A percentile compares a stretch with the other conserved stretches of the same genome.
phyloP scores from a whole-genome alignment of 2,329 filamentous ascomycete genomes.

The Colletotrichum eleusines region DNA sequence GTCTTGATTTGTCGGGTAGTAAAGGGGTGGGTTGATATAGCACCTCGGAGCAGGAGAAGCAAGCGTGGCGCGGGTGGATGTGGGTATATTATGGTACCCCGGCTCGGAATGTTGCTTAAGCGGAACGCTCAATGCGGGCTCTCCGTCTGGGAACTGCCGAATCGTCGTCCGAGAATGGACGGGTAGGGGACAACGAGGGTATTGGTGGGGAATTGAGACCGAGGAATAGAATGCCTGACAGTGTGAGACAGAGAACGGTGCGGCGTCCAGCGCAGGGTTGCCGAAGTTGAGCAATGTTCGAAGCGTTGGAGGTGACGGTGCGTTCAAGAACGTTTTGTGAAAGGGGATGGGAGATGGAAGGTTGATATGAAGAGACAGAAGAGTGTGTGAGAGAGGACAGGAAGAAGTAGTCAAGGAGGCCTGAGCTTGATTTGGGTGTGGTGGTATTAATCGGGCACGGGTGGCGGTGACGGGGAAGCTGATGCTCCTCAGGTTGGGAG shows the following conservation, averaged over 20 bases:
- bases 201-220: conserved; percentile 20
- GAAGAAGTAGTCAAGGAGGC: conserved; percentile 25
- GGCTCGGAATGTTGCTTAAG: conserved; percentile 37
- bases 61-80: conserved; percentile 34
- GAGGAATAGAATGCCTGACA: conserved; percentile 35
- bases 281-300: conserved; percentile 40
- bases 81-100: conserved; percentile 29
- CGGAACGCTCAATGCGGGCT: conserved; percentile 37
- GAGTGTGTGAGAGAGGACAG: neutral
- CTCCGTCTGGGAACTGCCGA: conserved; percentile 34
- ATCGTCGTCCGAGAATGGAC: conserved; percentile 33
- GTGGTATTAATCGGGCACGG: conserved; percentile 38
- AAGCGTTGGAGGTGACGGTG: conserved; percentile 31
- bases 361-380: conserved; percentile 27
- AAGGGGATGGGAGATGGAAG: conserved; percentile 22
- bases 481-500: neutral
- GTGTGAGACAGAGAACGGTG: conserved; percentile 40
- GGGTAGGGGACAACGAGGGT: conserved; percentile 10
- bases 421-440: conserved; percentile 37
- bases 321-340: conserved; percentile 17
- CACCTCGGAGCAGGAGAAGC: conserved; percentile 28
- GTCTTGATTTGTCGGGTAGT: conserved; percentile 38
- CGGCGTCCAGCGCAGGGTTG: conserved; percentile 42
- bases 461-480: conserved; percentile 32
- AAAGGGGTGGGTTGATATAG: conserved; percentile 18